Evolutionary conservation across 345 rosid genomes (phyloP), one percentile per base, ranked within the genome.

Genomic region (Draba incana): DNA sequence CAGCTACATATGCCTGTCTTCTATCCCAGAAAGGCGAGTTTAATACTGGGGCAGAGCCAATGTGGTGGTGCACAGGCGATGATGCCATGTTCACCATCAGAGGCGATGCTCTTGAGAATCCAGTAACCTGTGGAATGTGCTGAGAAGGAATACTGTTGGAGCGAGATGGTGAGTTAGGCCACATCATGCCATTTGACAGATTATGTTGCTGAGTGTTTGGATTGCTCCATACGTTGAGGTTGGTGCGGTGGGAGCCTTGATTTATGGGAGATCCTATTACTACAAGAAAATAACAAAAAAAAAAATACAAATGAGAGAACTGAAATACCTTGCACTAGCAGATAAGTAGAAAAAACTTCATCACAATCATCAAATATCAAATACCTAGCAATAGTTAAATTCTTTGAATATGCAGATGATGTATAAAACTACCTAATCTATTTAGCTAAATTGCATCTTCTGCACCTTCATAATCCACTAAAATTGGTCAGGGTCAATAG

Each of bases 11-110:
- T 12, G 82, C 62, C 41, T 69, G 89, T 39, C 82, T 84, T 78
- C 92, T 80, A 49, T 93, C 94, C 98, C 97, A 93, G 55, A 85
- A 67, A 57, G 89, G 82, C 50, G 84, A 81, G 81, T 84, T 84
- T 58, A 85, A 76, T 11, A 86, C 80, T 31, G 96, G 96, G 11
- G 93, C 93, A 28, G 99, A 94, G 67, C 98, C 96, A 69, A 89
- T 81, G 50, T 81, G 92, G 54, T 81, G 92, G 57, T 84, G 97
- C 71, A 79, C 81, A 69, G 81, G 82, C 24, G 96, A 85, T 24
- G 90, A 67, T 30, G 75, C 80, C 78, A 74, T 67, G 63, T 80
- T 86, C 71, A 81, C 75, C 84, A 84, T 74, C 39, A 84, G 77
- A 69, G 96, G 69, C 48, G 95, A 86, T 57, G 79, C 85, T 77